phyloP scores from a whole-genome alignment of 495 filamentous ascomycete species.

The Parathielavia appendiculata region DNA sequence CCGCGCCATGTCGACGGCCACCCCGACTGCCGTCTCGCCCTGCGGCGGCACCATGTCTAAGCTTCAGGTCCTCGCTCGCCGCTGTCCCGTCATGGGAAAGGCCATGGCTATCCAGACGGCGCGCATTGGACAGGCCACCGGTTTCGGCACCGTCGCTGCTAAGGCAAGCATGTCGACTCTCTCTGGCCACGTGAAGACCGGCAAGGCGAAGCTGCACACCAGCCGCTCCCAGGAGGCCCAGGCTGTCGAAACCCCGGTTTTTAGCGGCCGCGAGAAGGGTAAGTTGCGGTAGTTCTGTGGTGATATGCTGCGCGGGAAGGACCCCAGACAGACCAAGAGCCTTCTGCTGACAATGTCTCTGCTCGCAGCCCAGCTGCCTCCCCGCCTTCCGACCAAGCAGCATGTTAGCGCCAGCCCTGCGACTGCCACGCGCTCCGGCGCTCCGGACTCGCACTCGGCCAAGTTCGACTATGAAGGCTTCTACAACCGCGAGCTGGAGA shows the following conservation, averaged over 20 bases:
- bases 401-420: slow-evolving; percentile 22
- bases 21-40: slow-evolving; percentile 60
- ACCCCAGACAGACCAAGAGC: neutral
- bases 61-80: slow-evolving; percentile 86
- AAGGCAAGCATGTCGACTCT: slow-evolving; percentile 43
- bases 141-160: slow-evolving; percentile 27
- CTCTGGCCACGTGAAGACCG: slow-evolving; percentile 43
- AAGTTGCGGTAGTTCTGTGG: slow-evolving; percentile 15
- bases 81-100: slow-evolving; percentile 98
- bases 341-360: slow-evolving; percentile 19
- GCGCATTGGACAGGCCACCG: slow-evolving; percentile 36
- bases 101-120: slow-evolving; percentile 82
- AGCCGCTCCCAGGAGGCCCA: slow-evolving; percentile 66
- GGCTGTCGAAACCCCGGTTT: slow-evolving; percentile 58
- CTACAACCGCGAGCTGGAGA: slow-evolving; percentile 82
- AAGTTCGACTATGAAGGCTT: slow-evolving; percentile 90
- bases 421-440: slow-evolving; percentile 19
- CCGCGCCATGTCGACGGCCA: slow-evolving; percentile 80
- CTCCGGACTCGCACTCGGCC: slow-evolving; percentile 26
- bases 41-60: slow-evolving; percentile 95
- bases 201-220: slow-evolving; percentile 75
- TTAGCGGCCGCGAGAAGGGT: slow-evolving; percentile 54
- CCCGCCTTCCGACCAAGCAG: slow-evolving; percentile 33
- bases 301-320: neutral
- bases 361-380: slow-evolving; percentile 37